A percentile compares a stretch with the other conserved stretches of the same genome.
Conservation (phyloP, 192 early-diverging fungal species). For the Powellomyces hirtus region DNA sequence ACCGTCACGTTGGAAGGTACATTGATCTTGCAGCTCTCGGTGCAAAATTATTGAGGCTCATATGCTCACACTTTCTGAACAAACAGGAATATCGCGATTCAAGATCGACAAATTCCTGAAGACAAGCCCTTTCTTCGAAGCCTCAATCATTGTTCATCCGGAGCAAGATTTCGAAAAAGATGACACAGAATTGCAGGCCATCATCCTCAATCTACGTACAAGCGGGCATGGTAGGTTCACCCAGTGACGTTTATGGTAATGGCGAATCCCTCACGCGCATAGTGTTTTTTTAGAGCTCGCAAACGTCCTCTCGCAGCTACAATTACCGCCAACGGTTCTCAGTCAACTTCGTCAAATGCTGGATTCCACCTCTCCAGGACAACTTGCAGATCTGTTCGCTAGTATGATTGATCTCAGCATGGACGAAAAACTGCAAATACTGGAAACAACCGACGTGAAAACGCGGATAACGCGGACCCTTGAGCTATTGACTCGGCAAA, state of each 20-base stretch:
- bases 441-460: conserved; percentile 55
- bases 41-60: too few species aligned
- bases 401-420: conserved; percentile 68
- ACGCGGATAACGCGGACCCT: conserved; percentile 54
- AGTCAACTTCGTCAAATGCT: conserved; percentile 67
- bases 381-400: conserved; percentile 68
- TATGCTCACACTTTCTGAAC: too few species aligned
- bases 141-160: conserved; percentile 45
- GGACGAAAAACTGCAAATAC: conserved; percentile 69
- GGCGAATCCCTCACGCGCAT: background rate
- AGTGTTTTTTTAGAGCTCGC: conserved; percentile 36
- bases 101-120: conserved; percentile 48
- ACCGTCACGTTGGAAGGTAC: conserved; percentile 66
- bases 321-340: conserved; percentile 63
- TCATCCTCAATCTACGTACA: conserved; percentile 52
- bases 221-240: conserved; percentile 35
- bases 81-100: conserved; percentile 59
- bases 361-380: conserved; percentile 49
- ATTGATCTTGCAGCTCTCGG: background rate
- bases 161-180: conserved; percentile 46
- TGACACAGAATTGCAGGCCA: conserved; percentile 54
- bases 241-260: background rate
- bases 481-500: conserved; percentile 68
- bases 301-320: conserved; percentile 53
- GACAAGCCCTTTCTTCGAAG: conserved; percentile 51